Evolutionary conservation across 1,284 basidiomycete species (phyloP).

Genomic region (Hemileia vastatrix): DNA sequence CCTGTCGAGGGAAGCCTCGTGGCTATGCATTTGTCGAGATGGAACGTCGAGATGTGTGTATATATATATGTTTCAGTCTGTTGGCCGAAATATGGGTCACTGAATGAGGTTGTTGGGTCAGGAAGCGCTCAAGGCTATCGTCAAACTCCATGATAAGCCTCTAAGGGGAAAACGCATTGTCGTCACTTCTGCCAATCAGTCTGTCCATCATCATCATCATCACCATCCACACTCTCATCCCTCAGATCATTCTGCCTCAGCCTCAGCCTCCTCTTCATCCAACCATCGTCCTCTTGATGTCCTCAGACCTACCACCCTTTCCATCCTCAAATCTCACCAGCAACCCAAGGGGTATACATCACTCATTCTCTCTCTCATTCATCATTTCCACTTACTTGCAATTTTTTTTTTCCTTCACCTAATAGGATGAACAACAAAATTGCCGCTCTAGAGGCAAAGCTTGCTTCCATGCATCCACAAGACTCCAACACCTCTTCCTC

Average conservation of each 20-base stretch:
- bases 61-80: too few relatives aligned
- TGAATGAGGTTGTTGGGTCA: conserved; percentile 43
- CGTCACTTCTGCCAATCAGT: conserved; percentile 65
- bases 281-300: too few relatives aligned
- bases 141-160: conserved; percentile 64
- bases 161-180: conserved; percentile 74
- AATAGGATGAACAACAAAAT: conserved; percentile 75
- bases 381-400: neutral
- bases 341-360: conserved; percentile 56
- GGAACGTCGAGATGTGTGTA: conserved; percentile 63
- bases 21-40: conserved; percentile 94
- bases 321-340: conserved; percentile 64
- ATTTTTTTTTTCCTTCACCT: conserved; percentile 20
- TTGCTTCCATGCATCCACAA: conserved; percentile 56
- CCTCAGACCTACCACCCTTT: conserved; percentile 71
- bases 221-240: conserved; percentile 26
- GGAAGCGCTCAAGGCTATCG: conserved; percentile 75
- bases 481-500: conserved; percentile 2
- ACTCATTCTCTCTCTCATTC: neutral
- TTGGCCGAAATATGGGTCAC: too few relatives aligned
- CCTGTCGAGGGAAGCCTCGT: conserved; percentile 76
- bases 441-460: conserved; percentile 86
- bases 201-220: conserved; percentile 7
- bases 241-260: conserved; percentile 39
- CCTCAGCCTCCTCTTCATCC: too few relatives aligned